Evolutionary conservation across 1,284 basidiomycete species (phyloP), one percentile per base, ranked within the genome.

Genomic region (Exobasidium rhododendri): DNA sequence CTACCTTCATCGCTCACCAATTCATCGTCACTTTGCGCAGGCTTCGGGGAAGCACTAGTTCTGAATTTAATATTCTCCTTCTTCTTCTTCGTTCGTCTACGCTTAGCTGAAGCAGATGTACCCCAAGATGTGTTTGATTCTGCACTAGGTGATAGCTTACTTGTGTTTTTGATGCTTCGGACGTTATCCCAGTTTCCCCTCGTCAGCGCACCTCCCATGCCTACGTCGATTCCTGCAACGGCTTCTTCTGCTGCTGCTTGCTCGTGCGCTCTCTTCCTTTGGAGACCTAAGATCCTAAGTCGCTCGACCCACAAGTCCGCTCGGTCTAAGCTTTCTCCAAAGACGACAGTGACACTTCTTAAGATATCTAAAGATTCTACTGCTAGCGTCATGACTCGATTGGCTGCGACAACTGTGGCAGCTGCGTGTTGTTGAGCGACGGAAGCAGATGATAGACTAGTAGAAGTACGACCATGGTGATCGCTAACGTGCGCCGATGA

Each of bases 321-420:
- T 56, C 89, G 84, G 73, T 93, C 91, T 74, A 94, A 83, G 66
- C 88, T 90, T 66, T 94, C 92, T 72, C 87, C 89, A 71, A 94
- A 89, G 22, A 94, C 90, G 1, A 86, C 85, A 7, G 90, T 91
- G 24, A 94, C 90, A 40, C 89, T 87, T 43, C 88, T 84, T 83
- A 94, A 86, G 88, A 94, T 93, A 75, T 94, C 91, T 78, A 94
- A 80, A 74, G 89, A 91, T 82, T 94, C 92, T 26, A 89, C 90
- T 20, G 92, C 91, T 10, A 94, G 85, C 10, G 88, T 87, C 70
- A 94, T 77, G 40, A 94, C 87, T 54, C 89, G 83, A 77, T 90
- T 88, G 10, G 92, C 90, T 14, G 91, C 89, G 28, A 86, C 68
- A 0, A 69, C 68, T n/a, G 73, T 73, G 3, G 64, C 70, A 32